Conservation (phyloP, 495 filamentous ascomycete genomes). For the Penicillium mononematosum region DNA sequence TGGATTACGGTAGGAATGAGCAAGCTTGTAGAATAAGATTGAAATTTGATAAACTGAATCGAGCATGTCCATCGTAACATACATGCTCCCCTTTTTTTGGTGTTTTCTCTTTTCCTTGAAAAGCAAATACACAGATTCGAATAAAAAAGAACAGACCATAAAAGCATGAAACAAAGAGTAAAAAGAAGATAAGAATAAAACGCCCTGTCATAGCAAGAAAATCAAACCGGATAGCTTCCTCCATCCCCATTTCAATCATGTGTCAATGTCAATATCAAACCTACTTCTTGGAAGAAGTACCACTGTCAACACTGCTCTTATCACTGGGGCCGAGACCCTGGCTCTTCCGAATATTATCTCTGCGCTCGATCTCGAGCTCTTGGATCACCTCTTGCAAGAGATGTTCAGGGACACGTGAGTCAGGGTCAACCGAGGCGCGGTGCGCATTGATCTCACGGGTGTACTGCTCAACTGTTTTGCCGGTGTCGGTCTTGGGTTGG, state of each 20-base stretch:
- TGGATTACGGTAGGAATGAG: background rate
- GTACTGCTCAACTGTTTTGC: constrained; percentile 11
- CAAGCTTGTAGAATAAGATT: background rate
- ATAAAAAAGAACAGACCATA: background rate
- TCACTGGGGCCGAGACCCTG: background rate
- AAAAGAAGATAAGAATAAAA: background rate
- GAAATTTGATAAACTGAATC: background rate
- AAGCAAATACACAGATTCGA: background rate
- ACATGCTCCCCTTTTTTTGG: background rate
- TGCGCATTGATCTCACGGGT: constrained; percentile 5
- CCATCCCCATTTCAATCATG: background rate
- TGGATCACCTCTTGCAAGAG: constrained; percentile 1
- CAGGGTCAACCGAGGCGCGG: background rate
- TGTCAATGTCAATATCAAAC: constrained; percentile 2
- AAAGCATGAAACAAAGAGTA: background rate
- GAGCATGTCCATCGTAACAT: background rate
- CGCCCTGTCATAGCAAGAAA: constrained; percentile 1
- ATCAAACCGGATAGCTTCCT: background rate
- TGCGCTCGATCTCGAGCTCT: constrained; percentile 2
- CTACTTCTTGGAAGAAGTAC: background rate
- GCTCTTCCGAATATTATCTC: background rate
- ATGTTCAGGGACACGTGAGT: background rate
- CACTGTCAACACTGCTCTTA: background rate
- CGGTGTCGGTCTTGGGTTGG: constrained; percentile 1
- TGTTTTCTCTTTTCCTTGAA: background rate